These are phyloP conservation scores for Alternaria brassicicola DNA, from an alignment of 2,329 filamentous ascomycete species.

Conservation along the genomic window DNA sequence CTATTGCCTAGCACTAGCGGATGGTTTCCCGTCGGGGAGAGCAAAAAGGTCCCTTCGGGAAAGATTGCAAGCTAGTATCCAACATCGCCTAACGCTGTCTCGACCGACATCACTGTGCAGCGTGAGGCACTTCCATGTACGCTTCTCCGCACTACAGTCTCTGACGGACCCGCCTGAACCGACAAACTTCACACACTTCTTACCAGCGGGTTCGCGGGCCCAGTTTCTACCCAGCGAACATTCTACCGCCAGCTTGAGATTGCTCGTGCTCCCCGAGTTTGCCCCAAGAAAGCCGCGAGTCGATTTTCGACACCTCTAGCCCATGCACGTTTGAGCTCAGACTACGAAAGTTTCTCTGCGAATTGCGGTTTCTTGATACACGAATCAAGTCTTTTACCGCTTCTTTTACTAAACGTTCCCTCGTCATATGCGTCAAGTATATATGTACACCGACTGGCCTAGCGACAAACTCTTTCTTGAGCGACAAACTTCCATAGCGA, in stretches of 20 bases:
- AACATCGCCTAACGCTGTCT: constrained; percentile 13
- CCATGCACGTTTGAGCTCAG: constrained; percentile 19
- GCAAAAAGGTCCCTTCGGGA: constrained; percentile 13
- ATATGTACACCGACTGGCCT: constrained; percentile 22
- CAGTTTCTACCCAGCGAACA: constrained; percentile 15
- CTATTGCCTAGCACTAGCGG: constrained; percentile 5
- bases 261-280: constrained; percentile 27
- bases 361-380: constrained; percentile 27
- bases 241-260: constrained; percentile 29
- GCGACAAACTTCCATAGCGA: constrained; percentile 26
- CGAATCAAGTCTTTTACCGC: constrained; percentile 23
- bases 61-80: constrained; percentile 6
- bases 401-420: constrained; percentile 14
- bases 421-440: constrained; percentile 24
- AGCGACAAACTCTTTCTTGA: constrained; percentile 16
- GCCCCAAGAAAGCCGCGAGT: constrained; percentile 16
- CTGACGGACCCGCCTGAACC: constrained; percentile 22
- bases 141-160: constrained; percentile 29
- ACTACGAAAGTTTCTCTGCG: constrained; percentile 21
- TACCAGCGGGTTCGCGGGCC: constrained; percentile 13
- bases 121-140: constrained; percentile 12
- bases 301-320: constrained; percentile 9
- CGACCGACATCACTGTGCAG: constrained; percentile 28
- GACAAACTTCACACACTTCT: constrained; percentile 3
- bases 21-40: constrained; percentile 31